Conservation (phyloP, 331 rosid genomes). For the Acacia concinna region DNA sequence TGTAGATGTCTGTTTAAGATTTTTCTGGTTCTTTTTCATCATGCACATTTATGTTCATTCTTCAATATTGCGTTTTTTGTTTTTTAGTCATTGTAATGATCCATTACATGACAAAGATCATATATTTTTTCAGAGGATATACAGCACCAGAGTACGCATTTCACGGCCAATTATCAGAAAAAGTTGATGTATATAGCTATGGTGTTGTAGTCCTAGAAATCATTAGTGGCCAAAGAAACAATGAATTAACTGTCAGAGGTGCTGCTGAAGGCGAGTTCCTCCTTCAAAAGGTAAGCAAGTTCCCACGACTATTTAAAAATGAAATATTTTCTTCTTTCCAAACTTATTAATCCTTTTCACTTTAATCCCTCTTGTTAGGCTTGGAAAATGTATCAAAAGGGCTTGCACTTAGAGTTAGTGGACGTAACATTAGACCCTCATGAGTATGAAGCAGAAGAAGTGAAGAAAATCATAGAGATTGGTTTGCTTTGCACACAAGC, state of each 20-base stretch:
- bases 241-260: neutral
- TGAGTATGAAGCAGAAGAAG: constrained; percentile 47
- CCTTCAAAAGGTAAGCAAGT: neutral
- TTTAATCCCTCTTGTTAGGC: constrained; percentile 32
- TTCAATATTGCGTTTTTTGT: neutral
- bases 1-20: neutral
- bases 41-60: neutral
- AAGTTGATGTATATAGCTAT: neutral
- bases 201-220: neutral
- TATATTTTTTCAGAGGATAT: neutral
- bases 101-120: neutral
- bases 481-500: constrained; percentile 64
- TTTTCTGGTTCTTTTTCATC: neutral
- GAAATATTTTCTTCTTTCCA: neutral
- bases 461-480: constrained; percentile 54
- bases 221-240: neutral
- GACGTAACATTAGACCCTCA: constrained; percentile 48
- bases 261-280: neutral
- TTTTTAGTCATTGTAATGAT: neutral
- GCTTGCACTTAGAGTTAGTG: constrained; percentile 40
- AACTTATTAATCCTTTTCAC: neutral
- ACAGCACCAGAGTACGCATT: neutral
- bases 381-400: constrained; percentile 59
- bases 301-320: neutral
- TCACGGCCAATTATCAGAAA: constrained; percentile 3